Evolutionary conservation across 2,329 filamentous ascomycete species (phyloP).

Genomic region (Botrytis galanthina): DNA sequence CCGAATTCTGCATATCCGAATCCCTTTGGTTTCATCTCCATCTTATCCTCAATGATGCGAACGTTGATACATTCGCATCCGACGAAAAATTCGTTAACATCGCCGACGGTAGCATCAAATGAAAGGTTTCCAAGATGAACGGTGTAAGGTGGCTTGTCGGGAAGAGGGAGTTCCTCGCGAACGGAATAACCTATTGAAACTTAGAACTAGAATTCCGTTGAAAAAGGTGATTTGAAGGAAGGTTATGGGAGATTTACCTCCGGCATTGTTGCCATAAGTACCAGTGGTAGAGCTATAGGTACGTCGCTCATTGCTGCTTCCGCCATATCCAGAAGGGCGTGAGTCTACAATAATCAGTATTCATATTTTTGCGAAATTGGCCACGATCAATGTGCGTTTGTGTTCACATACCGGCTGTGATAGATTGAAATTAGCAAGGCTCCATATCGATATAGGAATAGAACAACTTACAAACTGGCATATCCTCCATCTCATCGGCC

Average conservation of each 20-base stretch:
- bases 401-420: conserved; percentile 37
- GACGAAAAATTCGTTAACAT: conserved; percentile 81
- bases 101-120: conserved; percentile 83
- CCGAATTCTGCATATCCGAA: conserved; percentile 97
- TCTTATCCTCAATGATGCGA: conserved; percentile 93
- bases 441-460: not conserved
- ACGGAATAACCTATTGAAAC: conserved; percentile 51
- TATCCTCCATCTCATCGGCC: conserved; percentile 97
- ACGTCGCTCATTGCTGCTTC: conserved; percentile 32
- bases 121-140: conserved; percentile 95
- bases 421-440: conserved; percentile 32
- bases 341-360: conserved; percentile 36
- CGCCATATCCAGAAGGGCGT: conserved; percentile 36
- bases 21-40: conserved; percentile 91
- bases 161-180: conserved; percentile 80
- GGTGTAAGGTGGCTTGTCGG: conserved; percentile 89
- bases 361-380: conserved; percentile 5
- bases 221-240: not conserved
- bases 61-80: conserved; percentile 86
- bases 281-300: conserved; percentile 38
- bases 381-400: conserved; percentile 10
- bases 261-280: conserved; percentile 35
- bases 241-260: conserved; percentile 31
- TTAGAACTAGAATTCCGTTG: conserved; percentile 24
- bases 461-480: conserved; percentile 40